phyloP scores from a whole-genome alignment of 2,329 filamentous ascomycete genomes.

The Scytalidium lignicola region DNA sequence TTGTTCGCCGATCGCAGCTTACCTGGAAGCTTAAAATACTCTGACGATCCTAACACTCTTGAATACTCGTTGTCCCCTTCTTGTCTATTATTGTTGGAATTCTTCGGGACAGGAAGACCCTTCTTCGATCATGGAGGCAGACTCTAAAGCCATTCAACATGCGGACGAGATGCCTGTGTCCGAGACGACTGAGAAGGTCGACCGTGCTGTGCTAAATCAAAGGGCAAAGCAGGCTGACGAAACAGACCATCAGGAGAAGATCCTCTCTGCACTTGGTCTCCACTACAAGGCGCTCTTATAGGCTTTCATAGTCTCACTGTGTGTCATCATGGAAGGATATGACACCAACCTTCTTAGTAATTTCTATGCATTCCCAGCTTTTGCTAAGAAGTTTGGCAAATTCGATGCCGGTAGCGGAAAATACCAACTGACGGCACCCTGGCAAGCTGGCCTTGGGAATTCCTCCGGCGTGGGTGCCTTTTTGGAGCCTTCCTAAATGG shows the following conservation, averaged over 20 bases:
- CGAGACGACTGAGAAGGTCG: background rate
- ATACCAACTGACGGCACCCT: slow-evolving; percentile 11
- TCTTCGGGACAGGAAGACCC: background rate
- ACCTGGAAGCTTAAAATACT: background rate
- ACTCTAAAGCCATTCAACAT: slow-evolving; percentile 1
- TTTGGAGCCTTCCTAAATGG: slow-evolving; percentile 38
- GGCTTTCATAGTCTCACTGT: slow-evolving; percentile 17
- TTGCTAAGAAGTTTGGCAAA: slow-evolving; percentile 14
- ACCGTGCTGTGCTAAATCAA: slow-evolving; percentile 1
- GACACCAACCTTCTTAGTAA: slow-evolving; percentile 17
- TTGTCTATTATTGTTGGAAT: background rate
- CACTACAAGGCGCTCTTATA: slow-evolving; percentile 14
- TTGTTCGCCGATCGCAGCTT: background rate
- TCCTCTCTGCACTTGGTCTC: background rate
- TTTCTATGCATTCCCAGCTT: slow-evolving; percentile 16
- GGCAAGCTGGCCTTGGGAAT: slow-evolving; percentile 18
- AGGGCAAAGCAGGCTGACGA: background rate
- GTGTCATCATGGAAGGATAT: slow-evolving; percentile 18
- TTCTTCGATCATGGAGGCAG: background rate
- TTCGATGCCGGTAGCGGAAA: slow-evolving; percentile 7
- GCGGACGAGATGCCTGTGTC: background rate
- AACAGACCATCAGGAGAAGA: background rate
- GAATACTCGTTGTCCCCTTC: background rate
- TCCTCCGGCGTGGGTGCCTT: slow-evolving; percentile 15
- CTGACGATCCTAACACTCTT: background rate